A percentile compares a stretch with the other conserved stretches of the same genome.
Conservation (phyloP, 1,139 yeast genomes). For the Geotrichum cucujoidarum region DNA sequence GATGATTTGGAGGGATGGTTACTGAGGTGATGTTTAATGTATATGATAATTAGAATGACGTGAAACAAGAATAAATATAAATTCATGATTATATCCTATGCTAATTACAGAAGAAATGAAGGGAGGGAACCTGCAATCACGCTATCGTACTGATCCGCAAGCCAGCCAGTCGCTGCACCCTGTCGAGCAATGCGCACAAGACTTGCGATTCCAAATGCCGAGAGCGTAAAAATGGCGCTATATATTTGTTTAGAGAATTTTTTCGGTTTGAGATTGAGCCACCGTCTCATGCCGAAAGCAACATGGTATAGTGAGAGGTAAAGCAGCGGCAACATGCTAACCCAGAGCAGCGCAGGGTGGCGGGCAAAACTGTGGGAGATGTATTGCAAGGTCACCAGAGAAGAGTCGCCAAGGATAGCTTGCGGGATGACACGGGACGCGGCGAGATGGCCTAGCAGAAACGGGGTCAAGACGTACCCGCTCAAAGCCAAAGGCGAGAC, state of each 20-base stretch:
- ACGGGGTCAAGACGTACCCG: conserved; percentile 52
- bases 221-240: conserved; percentile 8
- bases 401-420: conserved; percentile 58
- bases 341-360: conserved; percentile 27
- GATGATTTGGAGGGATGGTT: not conserved
- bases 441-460: conserved; percentile 46
- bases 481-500: conserved; percentile 51
- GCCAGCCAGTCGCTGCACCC: conserved; percentile 26
- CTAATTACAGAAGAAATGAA: not conserved
- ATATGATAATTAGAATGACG: too few species aligned
- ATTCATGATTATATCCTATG: not conserved
- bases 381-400: conserved; percentile 52
- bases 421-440: conserved; percentile 50
- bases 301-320: conserved; percentile 40
- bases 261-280: conserved; percentile 23
- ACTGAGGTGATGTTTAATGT: not conserved
- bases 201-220: conserved; percentile 21
- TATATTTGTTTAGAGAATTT: not conserved
- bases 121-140: conserved; percentile 8
- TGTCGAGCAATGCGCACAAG: conserved; percentile 22
- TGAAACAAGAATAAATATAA: conserved; percentile 1
- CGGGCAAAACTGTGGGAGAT: conserved; percentile 43
- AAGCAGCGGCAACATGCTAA: conserved; percentile 32
- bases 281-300: conserved; percentile 41
- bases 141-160: conserved; percentile 24